Evolutionary conservation across 257 asterid genomes (phyloP).

Genomic region (Linderniella brevidens): DNA sequence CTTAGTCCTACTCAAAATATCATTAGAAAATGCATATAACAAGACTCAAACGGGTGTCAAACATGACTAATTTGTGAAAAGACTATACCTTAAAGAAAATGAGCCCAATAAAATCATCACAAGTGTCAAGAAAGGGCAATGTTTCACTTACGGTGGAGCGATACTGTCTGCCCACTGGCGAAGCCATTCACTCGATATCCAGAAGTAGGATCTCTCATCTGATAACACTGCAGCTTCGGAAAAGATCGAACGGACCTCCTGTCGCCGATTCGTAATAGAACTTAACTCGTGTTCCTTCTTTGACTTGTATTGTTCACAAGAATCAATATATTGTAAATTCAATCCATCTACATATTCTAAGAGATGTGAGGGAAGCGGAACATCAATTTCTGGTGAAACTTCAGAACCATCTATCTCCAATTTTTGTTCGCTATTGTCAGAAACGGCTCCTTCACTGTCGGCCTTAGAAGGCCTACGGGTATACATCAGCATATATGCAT

Average conservation of each 20-base stretch:
- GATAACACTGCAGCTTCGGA: constrained; percentile 70
- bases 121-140: constrained; percentile 7
- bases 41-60: too few species aligned
- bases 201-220: constrained; percentile 46
- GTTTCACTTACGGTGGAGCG: constrained; percentile 40
- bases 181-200: constrained; percentile 93
- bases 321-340: constrained; percentile 35
- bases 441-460: constrained; percentile 13
- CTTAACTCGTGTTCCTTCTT: constrained; percentile 47
- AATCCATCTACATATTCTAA: constrained; percentile 38
- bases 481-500: constrained; percentile 98
- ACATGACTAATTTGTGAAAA: too few species aligned
- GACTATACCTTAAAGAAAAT: constrained; percentile 1
- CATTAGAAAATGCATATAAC: not conserved
- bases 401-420: constrained; percentile 20
- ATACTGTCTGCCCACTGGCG: constrained; percentile 92
- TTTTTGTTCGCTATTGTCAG: constrained; percentile 17
- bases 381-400: constrained; percentile 17
- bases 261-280: constrained; percentile 46
- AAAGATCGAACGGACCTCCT: constrained; percentile 78
- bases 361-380: constrained; percentile 57
- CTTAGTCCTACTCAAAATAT: not conserved
- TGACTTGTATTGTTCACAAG: constrained; percentile 54
- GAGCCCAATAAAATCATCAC: constrained; percentile 3
- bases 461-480: constrained; percentile 30